phyloP scores from a whole-genome alignment of 331 rosid genomes.

The Rosa hybrid region DNA sequence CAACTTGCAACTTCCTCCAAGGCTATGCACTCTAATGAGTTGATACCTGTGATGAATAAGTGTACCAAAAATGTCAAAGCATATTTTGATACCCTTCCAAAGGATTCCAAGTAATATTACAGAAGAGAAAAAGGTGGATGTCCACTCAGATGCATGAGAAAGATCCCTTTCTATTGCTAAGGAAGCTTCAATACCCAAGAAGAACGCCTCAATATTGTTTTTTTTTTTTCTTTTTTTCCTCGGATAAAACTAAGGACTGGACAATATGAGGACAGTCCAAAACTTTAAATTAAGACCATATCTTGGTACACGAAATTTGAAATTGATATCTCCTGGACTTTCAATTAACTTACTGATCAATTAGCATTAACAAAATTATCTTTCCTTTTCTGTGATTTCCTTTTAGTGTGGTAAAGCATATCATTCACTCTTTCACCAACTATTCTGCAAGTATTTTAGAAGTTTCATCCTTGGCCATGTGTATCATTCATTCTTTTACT shows the following conservation, averaged over 20 bases:
- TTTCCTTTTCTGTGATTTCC: not conserved
- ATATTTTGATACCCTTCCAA: not conserved
- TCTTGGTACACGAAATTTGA: not conserved
- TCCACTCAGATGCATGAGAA: not conserved
- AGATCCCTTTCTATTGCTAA: not conserved
- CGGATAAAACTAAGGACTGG: not conserved
- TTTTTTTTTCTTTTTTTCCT: not conserved
- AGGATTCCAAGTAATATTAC: not conserved
- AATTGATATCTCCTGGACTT: not conserved
- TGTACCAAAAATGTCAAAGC: constrained; percentile 24
- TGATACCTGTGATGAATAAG: constrained; percentile 50
- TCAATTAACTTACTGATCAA: not conserved
- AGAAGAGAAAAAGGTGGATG: not conserved
- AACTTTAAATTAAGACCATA: constrained; percentile 5
- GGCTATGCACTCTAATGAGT: constrained; percentile 69
- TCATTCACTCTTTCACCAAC: not conserved
- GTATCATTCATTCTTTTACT: too few relatives aligned
- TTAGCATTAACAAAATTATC: not conserved
- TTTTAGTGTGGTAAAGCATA: not conserved
- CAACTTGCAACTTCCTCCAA: constrained; percentile 79
- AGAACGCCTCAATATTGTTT: not conserved
- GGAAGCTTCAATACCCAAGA: not conserved
- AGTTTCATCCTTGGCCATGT: too few relatives aligned
- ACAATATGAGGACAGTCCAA: not conserved
- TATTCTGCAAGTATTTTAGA: too few relatives aligned